Conservation (phyloP, 2,329 filamentous ascomycete species). For the Alternaria incomplexa region DNA sequence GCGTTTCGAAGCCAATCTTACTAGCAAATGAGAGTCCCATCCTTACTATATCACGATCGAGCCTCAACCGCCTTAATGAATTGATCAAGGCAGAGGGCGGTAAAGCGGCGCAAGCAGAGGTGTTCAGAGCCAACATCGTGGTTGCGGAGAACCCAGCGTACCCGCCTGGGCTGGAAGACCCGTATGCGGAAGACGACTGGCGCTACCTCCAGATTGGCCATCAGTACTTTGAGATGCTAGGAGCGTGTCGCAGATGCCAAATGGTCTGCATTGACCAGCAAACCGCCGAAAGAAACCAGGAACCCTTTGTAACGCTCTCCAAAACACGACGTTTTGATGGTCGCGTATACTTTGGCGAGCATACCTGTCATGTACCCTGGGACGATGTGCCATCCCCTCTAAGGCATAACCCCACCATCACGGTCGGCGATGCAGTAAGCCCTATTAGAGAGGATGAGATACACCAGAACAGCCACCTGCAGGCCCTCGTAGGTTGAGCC, state of each 20-base stretch:
- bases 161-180: conserved; percentile 55
- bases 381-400: conserved; percentile 25
- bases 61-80: conserved; percentile 77
- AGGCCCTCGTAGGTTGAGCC: conserved; percentile 34
- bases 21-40: conserved; percentile 95
- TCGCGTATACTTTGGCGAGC: conserved; percentile 88
- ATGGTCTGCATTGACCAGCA: conserved; percentile 95
- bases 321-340: conserved; percentile 85
- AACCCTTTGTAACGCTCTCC: conserved; percentile 86
- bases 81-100: conserved; percentile 69
- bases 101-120: conserved; percentile 70
- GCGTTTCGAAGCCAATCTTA: conserved; percentile 67
- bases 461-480: conserved; percentile 27
- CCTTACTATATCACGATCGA: conserved; percentile 79
- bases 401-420: conserved; percentile 47
- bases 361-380: conserved; percentile 59
- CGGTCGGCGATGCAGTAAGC: conserved; percentile 45
- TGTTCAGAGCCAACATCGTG: conserved; percentile 90
- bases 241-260: conserved; percentile 86
- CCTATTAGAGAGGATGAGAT: conserved; percentile 40
- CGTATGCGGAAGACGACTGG: conserved; percentile 87
- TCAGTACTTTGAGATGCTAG: conserved; percentile 73
- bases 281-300: conserved; percentile 76
- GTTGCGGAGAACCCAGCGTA: conserved; percentile 59
- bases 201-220: conserved; percentile 68